These are phyloP conservation scores for Cyclotella choctawhatcheeana DNA, from an alignment of 108 stramenopile genomes.

Conservation along the genomic window DNA sequence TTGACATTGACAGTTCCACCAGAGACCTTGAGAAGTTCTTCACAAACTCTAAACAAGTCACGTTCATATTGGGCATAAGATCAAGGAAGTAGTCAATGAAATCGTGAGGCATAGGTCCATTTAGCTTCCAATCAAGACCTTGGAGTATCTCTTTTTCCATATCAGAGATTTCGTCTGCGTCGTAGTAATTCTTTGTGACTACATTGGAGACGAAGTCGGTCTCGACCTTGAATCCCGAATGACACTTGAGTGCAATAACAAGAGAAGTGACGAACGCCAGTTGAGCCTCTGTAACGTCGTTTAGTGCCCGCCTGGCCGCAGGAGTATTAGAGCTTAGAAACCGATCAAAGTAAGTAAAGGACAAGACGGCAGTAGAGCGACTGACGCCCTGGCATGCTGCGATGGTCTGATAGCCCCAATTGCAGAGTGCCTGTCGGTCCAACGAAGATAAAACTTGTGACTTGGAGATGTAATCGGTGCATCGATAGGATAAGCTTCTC, in stretches of 20 bases:
- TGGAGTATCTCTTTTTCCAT: conserved; percentile 13
- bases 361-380: conserved; percentile 6
- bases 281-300: conserved; percentile 4
- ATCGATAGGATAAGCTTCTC: too few species aligned
- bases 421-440: conserved; percentile 14
- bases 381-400: conserved; percentile 31
- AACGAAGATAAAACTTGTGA: too few species aligned
- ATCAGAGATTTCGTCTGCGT: conserved; percentile 7
- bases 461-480: too few species aligned
- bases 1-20: not conserved
- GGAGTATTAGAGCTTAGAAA: conserved; percentile 23
- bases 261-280: conserved; percentile 23
- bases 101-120: conserved; percentile 30
- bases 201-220: conserved; percentile 18
- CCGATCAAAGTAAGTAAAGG: conserved; percentile 31
- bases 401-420: conserved; percentile 24
- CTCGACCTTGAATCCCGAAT: conserved; percentile 24
- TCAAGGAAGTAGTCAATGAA: conserved; percentile 19
- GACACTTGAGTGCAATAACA: conserved; percentile 27
- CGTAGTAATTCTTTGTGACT: conserved; percentile 15
- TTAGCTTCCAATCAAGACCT: conserved; percentile 20
- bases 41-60: not conserved
- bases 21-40: not conserved
- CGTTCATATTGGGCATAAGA: not conserved
- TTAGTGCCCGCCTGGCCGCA: not conserved